These are phyloP conservation scores for Inonotus obliquus DNA, from an alignment of 1,284 basidiomycete genomes.

Conservation along the genomic window DNA sequence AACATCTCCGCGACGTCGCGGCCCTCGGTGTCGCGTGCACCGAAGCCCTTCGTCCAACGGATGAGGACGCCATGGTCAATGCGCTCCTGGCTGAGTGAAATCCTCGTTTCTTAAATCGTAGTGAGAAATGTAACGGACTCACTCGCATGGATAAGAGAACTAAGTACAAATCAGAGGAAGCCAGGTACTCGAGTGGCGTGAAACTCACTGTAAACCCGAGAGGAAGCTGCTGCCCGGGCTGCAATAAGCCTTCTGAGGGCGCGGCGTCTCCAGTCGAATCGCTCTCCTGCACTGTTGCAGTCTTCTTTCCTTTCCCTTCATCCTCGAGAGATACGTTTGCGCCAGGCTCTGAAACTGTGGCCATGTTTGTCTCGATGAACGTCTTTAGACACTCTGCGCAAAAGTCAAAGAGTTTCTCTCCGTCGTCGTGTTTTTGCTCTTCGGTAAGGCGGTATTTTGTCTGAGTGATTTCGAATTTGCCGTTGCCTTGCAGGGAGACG, in stretches of 20 bases:
- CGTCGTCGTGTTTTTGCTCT: slow-evolving; percentile 98
- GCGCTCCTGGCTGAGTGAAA: slow-evolving; percentile 63
- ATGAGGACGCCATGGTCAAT: slow-evolving; percentile 96
- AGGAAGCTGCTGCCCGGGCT: slow-evolving; percentile 71
- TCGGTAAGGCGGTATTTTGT: slow-evolving; percentile 96
- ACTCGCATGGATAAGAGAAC: slow-evolving; percentile 94
- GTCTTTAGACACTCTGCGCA: slow-evolving; percentile 91
- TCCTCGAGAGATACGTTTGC: not conserved
- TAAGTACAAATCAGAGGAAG: slow-evolving; percentile 26
- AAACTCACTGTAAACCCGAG: slow-evolving; percentile 87
- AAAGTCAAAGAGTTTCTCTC: slow-evolving; percentile 93
- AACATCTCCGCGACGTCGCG: slow-evolving; percentile 93
- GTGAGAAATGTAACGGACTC: slow-evolving; percentile 30
- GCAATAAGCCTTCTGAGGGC: slow-evolving; percentile 48
- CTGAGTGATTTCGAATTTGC: slow-evolving; percentile 97
- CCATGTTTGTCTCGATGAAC: slow-evolving; percentile 81
- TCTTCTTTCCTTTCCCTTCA: not conserved
- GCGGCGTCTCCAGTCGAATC: slow-evolving; percentile 21
- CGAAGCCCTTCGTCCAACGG: slow-evolving; percentile 99
- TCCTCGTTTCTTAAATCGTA: not conserved
- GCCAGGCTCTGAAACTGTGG: slow-evolving; percentile 28
- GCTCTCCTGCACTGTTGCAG: not conserved
- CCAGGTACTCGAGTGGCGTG: slow-evolving; percentile 4
- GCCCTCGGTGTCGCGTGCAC: slow-evolving; percentile 89
- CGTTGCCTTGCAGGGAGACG: slow-evolving; percentile 85